A percentile compares a stretch with the other conserved stretches of the same genome.
Evolutionary conservation across 768 basidiomycete species (phyloP).

Genomic region (Fomitopsis serialis): DNA sequence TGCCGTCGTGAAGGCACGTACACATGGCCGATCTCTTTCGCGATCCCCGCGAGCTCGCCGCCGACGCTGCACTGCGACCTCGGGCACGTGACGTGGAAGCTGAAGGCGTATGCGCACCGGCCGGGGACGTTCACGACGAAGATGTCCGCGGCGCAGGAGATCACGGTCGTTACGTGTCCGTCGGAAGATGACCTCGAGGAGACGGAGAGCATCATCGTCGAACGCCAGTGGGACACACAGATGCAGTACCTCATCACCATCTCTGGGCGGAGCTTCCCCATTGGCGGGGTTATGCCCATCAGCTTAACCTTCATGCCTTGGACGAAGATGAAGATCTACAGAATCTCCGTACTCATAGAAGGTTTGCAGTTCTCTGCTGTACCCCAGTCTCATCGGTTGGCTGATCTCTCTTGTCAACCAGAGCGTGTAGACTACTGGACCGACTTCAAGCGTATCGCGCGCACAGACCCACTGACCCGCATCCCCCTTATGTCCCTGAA

Average conservation of each 20-base stretch:
- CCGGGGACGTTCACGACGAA: conserved; percentile 78
- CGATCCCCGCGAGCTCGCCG: conserved; percentile 74
- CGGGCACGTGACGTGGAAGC: conserved; percentile 72
- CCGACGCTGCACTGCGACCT: conserved; percentile 71
- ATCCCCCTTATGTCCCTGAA: conserved; percentile 61
- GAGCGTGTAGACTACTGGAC: conserved; percentile 83
- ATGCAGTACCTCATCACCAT: conserved; percentile 76
- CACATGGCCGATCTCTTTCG: conserved; percentile 90
- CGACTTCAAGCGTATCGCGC: conserved; percentile 57
- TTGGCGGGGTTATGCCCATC: conserved; percentile 80
- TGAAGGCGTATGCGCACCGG: conserved; percentile 79
- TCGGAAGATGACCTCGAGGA: conserved; percentile 86
- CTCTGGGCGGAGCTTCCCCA: conserved; percentile 68
- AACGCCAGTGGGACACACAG: conserved; percentile 89
- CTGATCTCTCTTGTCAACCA: conserved; percentile 26
- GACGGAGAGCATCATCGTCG: conserved; percentile 71
- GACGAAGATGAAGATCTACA: conserved; percentile 75
- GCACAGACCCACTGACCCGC: conserved; percentile 60
- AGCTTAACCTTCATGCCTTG: conserved; percentile 79
- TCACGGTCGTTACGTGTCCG: conserved; percentile 69
- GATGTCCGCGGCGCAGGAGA: conserved; percentile 63
- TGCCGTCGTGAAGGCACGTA: conserved; percentile 62
- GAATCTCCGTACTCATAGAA: conserved; percentile 71
- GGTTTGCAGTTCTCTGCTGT: conserved; percentile 40
- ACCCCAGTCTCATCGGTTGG: neutral